Percentiles rank a stretch among this genome's conserved stretches.
Conservation (phyloP, 306 rosid genomes). For the Geum urbanum region DNA sequence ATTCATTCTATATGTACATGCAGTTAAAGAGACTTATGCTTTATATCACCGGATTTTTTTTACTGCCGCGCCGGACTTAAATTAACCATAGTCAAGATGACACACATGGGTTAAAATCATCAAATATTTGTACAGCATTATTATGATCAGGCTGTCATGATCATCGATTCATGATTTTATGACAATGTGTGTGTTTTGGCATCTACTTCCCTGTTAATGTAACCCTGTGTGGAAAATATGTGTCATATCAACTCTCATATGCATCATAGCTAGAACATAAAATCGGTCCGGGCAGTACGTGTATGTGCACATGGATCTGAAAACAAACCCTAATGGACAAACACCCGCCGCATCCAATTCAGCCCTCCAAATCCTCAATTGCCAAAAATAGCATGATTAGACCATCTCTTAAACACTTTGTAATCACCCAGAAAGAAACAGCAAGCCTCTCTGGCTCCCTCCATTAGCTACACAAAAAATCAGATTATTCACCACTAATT, state of each 20-base stretch:
- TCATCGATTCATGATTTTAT: not conserved
- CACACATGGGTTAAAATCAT: too few species aligned
- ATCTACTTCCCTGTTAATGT: conserved; percentile 1
- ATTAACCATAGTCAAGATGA: too few species aligned
- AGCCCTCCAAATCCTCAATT: conserved; percentile 16
- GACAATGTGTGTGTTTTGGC: conserved; percentile 7
- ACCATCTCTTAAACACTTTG: not conserved
- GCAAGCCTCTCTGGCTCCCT: conserved; percentile 11
- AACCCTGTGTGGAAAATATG: conserved; percentile 23
- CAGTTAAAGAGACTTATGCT: not conserved
- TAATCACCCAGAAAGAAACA: not conserved
- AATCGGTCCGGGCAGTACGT: conserved; percentile 28
- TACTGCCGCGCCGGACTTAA: too few species aligned
- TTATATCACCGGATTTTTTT: not conserved
- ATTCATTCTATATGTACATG: not conserved
- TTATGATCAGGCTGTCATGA: not conserved
- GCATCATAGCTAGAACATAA: conserved; percentile 18
- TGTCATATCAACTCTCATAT: not conserved
- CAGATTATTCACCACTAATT: conserved; percentile 29
- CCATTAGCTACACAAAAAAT: conserved; percentile 29
- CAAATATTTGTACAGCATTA: not conserved
- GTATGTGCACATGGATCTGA: conserved; percentile 29
- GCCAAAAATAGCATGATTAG: conserved; percentile 43
- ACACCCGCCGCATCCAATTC: too few species aligned
- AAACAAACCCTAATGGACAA: not conserved